Conservation (phyloP, 257 asterid species). For the Thymus mandschuricus region DNA sequence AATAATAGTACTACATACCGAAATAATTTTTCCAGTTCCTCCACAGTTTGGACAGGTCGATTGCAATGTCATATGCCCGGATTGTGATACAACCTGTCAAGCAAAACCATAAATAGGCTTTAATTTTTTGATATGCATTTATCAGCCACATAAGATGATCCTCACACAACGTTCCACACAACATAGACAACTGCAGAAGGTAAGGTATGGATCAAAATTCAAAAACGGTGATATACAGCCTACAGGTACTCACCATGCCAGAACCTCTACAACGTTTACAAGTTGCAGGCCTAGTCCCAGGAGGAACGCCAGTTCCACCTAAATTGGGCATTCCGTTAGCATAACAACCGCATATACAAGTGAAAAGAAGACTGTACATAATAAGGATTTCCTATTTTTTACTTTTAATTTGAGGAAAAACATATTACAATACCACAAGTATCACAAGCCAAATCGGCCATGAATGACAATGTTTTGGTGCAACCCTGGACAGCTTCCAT, state of each 20-base stretch:
- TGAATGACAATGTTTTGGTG: conserved; percentile 66
- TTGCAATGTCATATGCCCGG: conserved; percentile 59
- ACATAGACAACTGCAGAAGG: not conserved
- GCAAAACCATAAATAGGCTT: conserved; percentile 17
- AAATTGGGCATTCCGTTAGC: conserved; percentile 13
- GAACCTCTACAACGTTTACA: conserved; percentile 92
- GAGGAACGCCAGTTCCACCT: conserved; percentile 99
- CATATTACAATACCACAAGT: conserved; percentile 70
- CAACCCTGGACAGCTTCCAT: conserved; percentile 99
- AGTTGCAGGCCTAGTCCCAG: conserved; percentile 94
- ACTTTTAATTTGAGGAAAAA: conserved; percentile 1
- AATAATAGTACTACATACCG: conserved; percentile 54
- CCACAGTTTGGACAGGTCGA: conserved; percentile 69
- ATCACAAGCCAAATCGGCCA: conserved; percentile 70
- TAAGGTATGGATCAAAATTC: not conserved
- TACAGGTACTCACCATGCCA: conserved; percentile 66
- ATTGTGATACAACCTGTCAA: conserved; percentile 55
- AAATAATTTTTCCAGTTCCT: conserved; percentile 80
- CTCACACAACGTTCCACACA: not conserved
- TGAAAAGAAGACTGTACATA: conserved; percentile 4
- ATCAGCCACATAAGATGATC: conserved; percentile 23
- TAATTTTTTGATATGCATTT: not conserved
- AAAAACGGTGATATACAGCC: conserved; percentile 22
- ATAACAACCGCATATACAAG: not conserved
- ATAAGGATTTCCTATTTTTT: conserved; percentile 1